Percentiles rank a stretch among this genome's conserved stretches.
phyloP scores from a whole-genome alignment of 345 rosid species.

The Hibiscus tridactylites region DNA sequence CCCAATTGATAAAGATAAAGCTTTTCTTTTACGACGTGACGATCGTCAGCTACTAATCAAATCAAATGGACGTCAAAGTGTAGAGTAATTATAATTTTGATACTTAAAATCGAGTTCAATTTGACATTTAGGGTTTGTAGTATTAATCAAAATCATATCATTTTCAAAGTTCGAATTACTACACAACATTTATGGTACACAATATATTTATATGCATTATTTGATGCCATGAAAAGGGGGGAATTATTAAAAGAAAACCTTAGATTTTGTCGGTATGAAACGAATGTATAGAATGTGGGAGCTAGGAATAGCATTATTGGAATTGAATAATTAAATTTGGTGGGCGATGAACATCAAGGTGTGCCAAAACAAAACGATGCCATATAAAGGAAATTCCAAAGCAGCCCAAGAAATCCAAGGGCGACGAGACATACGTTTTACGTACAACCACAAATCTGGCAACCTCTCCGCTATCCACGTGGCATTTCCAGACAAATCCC shows the following conservation, averaged over 20 bases:
- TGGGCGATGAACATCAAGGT: not conserved
- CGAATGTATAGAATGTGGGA: not conserved
- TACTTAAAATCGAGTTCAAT: no score
- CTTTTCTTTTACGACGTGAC: not conserved
- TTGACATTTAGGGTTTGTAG: no score
- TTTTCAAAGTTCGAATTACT: no score
- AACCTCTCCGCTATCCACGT: slow-evolving; percentile 10
- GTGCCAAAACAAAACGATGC: not conserved
- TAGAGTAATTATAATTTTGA: not conserved
- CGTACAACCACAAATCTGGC: slow-evolving; percentile 18
- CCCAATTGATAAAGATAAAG: not conserved
- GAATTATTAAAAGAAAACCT: no score
- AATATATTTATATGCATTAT: no score
- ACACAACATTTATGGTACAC: no score
- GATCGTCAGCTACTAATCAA: not conserved
- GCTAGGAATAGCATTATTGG: slow-evolving; percentile 5
- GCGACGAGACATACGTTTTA: not conserved
- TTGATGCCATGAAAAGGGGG: no score
- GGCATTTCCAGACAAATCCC: slow-evolving; percentile 1
- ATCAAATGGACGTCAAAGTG: not conserved
- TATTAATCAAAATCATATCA: no score
- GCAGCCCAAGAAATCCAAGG: not conserved
- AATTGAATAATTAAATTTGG: not conserved
- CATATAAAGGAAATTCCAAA: not conserved
- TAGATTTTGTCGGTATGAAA: no score